Base-by-base conservation (phyloP, 257 asterid genomes). In the Ilex aquifolium region DNA sequence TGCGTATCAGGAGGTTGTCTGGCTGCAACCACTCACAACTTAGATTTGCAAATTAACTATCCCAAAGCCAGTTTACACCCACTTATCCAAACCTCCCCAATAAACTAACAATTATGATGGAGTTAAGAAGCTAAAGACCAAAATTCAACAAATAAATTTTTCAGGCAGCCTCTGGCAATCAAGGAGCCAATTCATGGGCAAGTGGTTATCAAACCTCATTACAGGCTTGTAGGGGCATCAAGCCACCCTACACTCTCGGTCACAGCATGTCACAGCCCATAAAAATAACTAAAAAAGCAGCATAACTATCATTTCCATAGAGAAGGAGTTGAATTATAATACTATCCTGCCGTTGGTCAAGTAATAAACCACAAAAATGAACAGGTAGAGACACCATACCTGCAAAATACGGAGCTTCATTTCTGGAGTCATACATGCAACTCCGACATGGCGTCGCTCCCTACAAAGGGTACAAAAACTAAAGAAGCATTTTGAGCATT, bases 391-490 rank as follows among this genome's bases (percentile, higher is more conserved):
- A 74, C 32, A 32, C 55, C 64, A 54, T 72, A 88, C 98, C 95
- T 81, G 83, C 71, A 91, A 70, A 70, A 88, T 63, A 17, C 32
- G 62, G 57, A 91, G 91, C 72, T 82, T 91, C 81, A 83, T 77
- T 70, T 88, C 97, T 10, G 90, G 86, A 21, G 87, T 69, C 85
- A 88, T 78, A 76, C 98, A 91, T 57, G 46, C 51, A 70, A 79
- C 84, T 64, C 98, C 98, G 62, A 92, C 89, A 71, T 91, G 98
- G n/a, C 95, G 85, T 29, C 73, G 71, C 31, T 83, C 97, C 65
- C 56, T 78, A 70, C 98, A 91, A 46, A 86, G 89, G 27, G 98
- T 75, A 71, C 98, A 88, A 73, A 88, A 92, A 82, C 88, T 92
- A 69, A 75, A 88, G 76, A 70, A 87, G 76, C 98, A 92, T 68